Evolutionary conservation across 2,329 filamentous ascomycete species (phyloP), one percentile per base, ranked within the genome.

Genomic region (Alternaria conjuncta): DNA sequence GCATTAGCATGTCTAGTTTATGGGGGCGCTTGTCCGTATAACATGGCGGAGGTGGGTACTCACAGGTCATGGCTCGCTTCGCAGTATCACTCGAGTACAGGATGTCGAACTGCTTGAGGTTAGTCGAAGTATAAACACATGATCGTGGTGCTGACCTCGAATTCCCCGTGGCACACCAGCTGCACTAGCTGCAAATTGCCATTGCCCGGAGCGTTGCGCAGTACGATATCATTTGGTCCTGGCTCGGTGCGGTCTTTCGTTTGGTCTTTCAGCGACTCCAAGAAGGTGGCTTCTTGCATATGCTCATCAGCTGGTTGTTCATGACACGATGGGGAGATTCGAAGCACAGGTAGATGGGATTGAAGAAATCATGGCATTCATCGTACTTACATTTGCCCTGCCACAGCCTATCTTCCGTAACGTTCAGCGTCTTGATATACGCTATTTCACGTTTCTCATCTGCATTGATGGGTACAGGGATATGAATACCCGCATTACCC

Each of bases 141-240:
- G 6, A 13, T 30, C 6, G 12, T 32, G 46, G 12, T 9, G 61
- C 76, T 65, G 73, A 85, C 84, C 80, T 90, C 92, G 73, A 97
- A 98, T 6, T 88, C 80, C 3, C 94, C 95, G 71, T 94, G 87
- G 71, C 96, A 97, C 3, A 93, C 88, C 81, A 97, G 96, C 80
- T 98, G 93, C 32, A 98, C 86, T 49, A 97, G 84, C 66, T 98
- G 94, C 23, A 92, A 82, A 75, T 97, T 98, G 20, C 93, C 95
- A 18, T 80, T 72, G 4, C 86, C 88, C 8, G 91, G 89, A 21
- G 82, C 81, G 76, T 96, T 91, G 90, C 61, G 61, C 12, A 76
- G 54, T 3, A 73, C 93, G 92, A 66, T 55, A 26, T 72, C 68
- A 45, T 63, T 63, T 20, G 69, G 61, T 10, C 62, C 61, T 26